Base-by-base conservation (phyloP, 257 asterid genomes). In the Solanum chiquidenum region DNA sequence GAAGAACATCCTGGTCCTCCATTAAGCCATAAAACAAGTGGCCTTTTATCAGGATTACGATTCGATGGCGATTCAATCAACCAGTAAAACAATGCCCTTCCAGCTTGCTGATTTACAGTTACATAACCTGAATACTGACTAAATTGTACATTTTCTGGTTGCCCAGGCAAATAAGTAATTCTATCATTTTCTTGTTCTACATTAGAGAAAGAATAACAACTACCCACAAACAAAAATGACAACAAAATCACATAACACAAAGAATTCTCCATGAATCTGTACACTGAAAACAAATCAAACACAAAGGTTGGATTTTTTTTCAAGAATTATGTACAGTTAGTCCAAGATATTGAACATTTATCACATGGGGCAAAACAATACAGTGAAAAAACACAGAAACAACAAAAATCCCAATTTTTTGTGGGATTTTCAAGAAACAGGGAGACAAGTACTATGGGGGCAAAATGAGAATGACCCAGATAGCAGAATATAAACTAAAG, bases 1-100 rank as follows among this genome's bases (percentile, higher is more conserved):
- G 99, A 97, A 74, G 99, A 97, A 89, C 99, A 97, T 86, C 99
- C 99, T 33, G 99, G 99, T 18, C 99, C 99, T 11, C 99, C 99
- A 93, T 97, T 97, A 5, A 97, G 98, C 99, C 99, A 97, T 89
- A 97, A 86, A 90, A 97, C 91, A 25, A 97, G 94, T 87, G 99
- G 99, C 90, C 98, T 94, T 69, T 91, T 89, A 29, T 93, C 94
- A 34, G 99, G 98, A 49, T 68, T 87, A 85, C 94, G 90, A 77
- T 86, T 87, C 10, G 77, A 69, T 37, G 99, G 96, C 11, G 98
- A 89, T 92, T 97, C 99, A 34, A 93, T 94, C 42, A 96, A 89
- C 99, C 99, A 97, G 91, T 97, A 97, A 92, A 97, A 97, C 80
- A 97, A 84, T 86, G 98, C 98, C 83, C 98, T 94, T 90, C 98